phyloP scores from a whole-genome alignment of 176 grass and related monocot species.

The Alloteropsis semialata region DNA sequence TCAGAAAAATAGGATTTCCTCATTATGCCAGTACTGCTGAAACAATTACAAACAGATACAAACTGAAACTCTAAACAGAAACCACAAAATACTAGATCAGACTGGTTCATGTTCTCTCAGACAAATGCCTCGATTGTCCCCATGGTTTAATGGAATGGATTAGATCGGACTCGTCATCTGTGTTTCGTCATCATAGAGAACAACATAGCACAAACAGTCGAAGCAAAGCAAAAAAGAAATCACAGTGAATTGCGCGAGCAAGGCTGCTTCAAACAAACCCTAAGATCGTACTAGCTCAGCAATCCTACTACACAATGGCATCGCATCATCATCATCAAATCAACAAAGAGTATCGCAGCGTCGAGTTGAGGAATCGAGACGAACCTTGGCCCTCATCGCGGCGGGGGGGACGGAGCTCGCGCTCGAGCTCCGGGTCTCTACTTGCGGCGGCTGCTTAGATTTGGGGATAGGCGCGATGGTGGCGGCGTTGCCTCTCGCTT shows the following conservation, averaged over 20 bases:
- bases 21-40: conserved; percentile 10
- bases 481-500: neutral
- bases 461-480: neutral
- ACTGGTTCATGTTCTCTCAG: conserved; percentile 35
- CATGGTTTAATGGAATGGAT: conserved; percentile 57
- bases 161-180: conserved; percentile 63
- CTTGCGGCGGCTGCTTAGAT: neutral
- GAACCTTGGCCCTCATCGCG: conserved; percentile 63
- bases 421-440: neutral
- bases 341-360: neutral
- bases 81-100: neutral
- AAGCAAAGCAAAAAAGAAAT: neutral
- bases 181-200: conserved; percentile 48
- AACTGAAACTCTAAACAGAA: fast-evolving
- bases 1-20: conserved; percentile 31
- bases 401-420: neutral
- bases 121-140: conserved; percentile 70
- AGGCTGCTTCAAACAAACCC: no score
- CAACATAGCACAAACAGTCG: neutral
- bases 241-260: neutral
- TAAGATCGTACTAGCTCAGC: no score
- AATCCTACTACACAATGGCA: neutral
- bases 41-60: neutral
- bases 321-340: neutral
- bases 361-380: no score